Conservation (phyloP, 2,329 filamentous ascomycete species). For the Talaromyces amestolkiae region DNA sequence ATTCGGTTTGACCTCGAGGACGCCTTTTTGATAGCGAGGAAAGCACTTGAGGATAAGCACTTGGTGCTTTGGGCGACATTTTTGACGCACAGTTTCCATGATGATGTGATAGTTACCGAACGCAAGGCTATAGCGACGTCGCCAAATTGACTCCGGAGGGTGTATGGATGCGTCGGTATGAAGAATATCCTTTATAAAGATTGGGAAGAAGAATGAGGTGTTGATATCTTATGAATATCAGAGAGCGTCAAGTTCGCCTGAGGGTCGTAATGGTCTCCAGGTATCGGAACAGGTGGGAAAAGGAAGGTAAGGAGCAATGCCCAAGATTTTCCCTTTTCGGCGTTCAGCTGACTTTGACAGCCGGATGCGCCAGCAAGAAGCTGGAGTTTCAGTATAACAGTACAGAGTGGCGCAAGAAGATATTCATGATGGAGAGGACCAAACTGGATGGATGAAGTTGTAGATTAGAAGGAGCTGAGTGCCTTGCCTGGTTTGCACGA, state of each 20-base stretch:
- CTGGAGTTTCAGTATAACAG: background rate
- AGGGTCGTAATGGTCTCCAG: background rate
- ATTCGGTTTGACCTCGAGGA: conserved; percentile 91
- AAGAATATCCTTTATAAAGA: background rate
- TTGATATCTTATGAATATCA: background rate
- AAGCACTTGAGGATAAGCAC: conserved; percentile 95
- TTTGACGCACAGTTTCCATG: conserved; percentile 60
- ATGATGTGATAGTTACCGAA: conserved; percentile 12
- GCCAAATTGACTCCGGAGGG: background rate
- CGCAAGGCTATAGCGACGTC: background rate
- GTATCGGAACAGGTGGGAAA: background rate
- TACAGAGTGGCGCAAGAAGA: background rate
- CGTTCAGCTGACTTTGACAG: background rate
- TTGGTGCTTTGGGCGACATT: conserved; percentile 88
- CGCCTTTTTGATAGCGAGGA: conserved; percentile 84
- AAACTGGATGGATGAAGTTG: background rate
- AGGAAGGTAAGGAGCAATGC: background rate
- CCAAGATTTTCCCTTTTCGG: background rate
- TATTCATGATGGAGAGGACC: background rate
- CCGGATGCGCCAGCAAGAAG: background rate
- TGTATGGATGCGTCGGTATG: background rate
- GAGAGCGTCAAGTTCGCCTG: background rate
- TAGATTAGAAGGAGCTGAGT: background rate
- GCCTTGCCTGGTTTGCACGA: background rate
- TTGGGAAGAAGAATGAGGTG: background rate